Base-by-base conservation (phyloP, 345 rosid species). In the Lepidium africanum region DNA sequence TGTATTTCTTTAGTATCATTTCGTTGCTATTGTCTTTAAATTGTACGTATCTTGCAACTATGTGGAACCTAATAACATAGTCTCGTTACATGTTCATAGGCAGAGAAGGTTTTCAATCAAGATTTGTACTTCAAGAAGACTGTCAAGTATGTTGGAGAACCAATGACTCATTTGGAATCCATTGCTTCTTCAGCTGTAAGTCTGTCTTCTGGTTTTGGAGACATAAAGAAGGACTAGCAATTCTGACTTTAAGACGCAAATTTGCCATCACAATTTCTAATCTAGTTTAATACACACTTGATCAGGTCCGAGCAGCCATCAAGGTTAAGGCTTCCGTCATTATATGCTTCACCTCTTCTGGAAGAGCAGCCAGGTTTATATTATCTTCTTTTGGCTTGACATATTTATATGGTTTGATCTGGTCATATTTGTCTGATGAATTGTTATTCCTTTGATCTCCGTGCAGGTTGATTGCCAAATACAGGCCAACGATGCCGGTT, bases 401-500 rank as follows among this genome's bases (percentile, higher is more conserved):
- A 36, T 57, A 25, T 46, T 23, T 41, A 6, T n/a, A 17, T 10
- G 11, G 12, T 42, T 35, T 59, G 48, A 38, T 55, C 3, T 3
- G 9, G 15, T 15, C 40, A 48, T 42, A 11, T 15, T 58, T 40
- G 25, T 65, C 48, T 52, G 8, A 57, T 43, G 12, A 50, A 15
- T 2, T 37, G 39, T 35, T 56, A 27, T 38, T 14, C 45, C 16
- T 38, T 70, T 40, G 23, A 21, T 71, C 10, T 50, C n/a, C 10
- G 4, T 76, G 75, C 90, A 94, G 99, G 70, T 85, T 94, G 89
- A 94, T 94, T 57, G 93, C 97, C 27, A 94, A 94, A 77, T 94
- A 94, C 70, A 89, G 97, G 80, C 99, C 99, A 54, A 83, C 96
- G 50, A 94, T 94, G 97, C 99, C 99, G 2, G 99, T 89, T 73